Conservation (phyloP, 352 stramenopile species). For the Phytopythium aichiense region DNA sequence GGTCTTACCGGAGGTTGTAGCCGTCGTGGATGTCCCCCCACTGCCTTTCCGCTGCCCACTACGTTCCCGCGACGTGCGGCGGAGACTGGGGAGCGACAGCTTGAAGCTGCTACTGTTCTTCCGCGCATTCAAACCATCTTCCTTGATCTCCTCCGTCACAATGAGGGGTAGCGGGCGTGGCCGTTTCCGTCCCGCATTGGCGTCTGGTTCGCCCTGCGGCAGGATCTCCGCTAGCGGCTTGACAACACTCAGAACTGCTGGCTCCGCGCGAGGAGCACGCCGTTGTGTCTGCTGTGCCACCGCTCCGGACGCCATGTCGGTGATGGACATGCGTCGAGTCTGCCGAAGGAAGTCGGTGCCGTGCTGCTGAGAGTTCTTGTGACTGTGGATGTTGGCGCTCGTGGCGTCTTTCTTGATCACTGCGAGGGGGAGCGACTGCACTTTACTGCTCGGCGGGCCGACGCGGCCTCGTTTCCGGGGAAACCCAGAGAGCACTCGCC, state of each 20-base stretch:
- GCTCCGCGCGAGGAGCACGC: conserved; percentile 1
- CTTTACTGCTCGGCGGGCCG: conserved; percentile 11
- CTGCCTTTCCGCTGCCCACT: not conserved
- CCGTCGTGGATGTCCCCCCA: not conserved
- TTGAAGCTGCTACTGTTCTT: conserved; percentile 1
- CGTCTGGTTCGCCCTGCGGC: not conserved
- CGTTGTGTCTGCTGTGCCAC: not conserved
- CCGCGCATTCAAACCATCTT: not conserved
- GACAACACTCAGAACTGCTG: conserved; percentile 4
- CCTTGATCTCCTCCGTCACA: no score
- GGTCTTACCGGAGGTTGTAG: not conserved
- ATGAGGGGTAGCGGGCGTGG: not conserved
- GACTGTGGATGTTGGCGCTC: conserved; percentile 49
- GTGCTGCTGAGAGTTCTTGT: conserved; percentile 78
- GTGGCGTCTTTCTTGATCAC: conserved; percentile 73
- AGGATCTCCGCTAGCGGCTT: conserved; percentile 4
- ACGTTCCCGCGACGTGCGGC: not conserved
- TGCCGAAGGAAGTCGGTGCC: conserved; percentile 61
- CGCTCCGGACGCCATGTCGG: conserved; percentile 25
- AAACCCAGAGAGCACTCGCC: conserved; percentile 12
- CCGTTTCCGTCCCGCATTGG: not conserved
- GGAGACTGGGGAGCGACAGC: not conserved
- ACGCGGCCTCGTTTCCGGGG: not conserved
- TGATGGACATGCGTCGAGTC: conserved; percentile 52
- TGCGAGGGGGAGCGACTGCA: conserved; percentile 46